Percentiles rank a stretch among this genome's conserved stretches.
phyloP scores from a whole-genome alignment of 2,329 filamentous ascomycete genomes.

The Exserohilum turcica region DNA sequence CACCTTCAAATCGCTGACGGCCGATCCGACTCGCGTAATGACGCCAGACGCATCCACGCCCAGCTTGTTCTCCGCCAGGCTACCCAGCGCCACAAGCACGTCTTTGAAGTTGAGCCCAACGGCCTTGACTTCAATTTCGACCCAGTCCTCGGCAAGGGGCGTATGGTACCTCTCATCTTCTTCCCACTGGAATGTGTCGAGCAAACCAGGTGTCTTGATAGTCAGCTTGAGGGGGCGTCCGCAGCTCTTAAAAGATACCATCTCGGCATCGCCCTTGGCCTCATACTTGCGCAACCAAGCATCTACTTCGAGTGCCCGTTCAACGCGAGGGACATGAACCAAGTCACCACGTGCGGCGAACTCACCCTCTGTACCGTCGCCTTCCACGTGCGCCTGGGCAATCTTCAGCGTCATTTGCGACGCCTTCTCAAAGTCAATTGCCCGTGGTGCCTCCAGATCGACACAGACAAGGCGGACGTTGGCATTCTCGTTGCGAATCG shows the following conservation, averaged over 20 bases:
- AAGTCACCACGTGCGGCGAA: slow-evolving; percentile 7
- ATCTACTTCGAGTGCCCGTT: slow-evolving; percentile 5
- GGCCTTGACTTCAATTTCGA: slow-evolving; percentile 6
- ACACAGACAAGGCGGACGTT: slow-evolving; percentile 9
- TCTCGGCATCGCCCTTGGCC: slow-evolving; percentile 11
- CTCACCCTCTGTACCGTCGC: slow-evolving; percentile 9
- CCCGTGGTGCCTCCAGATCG: slow-evolving; percentile 3
- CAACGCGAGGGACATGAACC: slow-evolving; percentile 7
- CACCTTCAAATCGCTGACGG: slow-evolving; percentile 2
- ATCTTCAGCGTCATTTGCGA: slow-evolving; percentile 5
- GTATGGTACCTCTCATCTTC: slow-evolving; percentile 4
- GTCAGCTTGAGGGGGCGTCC: slow-evolving; percentile 9
- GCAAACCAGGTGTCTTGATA: slow-evolving; percentile 6
- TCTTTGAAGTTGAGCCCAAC: slow-evolving; percentile 13
- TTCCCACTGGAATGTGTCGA: slow-evolving; percentile 10
- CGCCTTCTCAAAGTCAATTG: slow-evolving; percentile 1
- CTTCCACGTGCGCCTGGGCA: slow-evolving; percentile 1
- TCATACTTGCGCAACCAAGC: slow-evolving; percentile 10
- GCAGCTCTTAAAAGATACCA: slow-evolving; percentile 4
- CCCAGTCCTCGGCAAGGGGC: background rate
- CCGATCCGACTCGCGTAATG: slow-evolving; percentile 3
- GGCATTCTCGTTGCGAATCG: slow-evolving; percentile 9
- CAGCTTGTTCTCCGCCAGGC: slow-evolving; percentile 9
- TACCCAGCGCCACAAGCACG: slow-evolving; percentile 4
- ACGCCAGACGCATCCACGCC: slow-evolving; percentile 4